A percentile compares a stretch with the other conserved stretches of the same genome.
Evolutionary conservation across 495 filamentous ascomycete genomes (phyloP).

Genomic region (Pyrenula aspistea): DNA sequence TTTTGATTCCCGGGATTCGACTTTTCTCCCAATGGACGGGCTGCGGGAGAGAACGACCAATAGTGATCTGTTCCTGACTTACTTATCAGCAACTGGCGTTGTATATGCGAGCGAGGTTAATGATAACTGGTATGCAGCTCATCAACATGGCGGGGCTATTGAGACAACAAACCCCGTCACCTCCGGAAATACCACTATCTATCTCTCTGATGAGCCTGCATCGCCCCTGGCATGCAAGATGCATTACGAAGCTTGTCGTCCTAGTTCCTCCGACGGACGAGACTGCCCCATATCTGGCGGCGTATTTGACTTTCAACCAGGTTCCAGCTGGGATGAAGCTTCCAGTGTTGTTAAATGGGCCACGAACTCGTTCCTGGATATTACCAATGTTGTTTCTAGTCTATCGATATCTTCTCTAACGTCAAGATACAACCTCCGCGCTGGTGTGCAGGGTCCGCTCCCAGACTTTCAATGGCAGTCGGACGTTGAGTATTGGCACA

Average conservation of each 20-base stretch:
- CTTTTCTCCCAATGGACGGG: not conserved
- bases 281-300: not conserved
- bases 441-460: not conserved
- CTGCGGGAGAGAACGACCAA: not conserved
- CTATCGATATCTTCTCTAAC: not conserved
- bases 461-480: conserved; percentile 6
- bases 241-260: conserved; percentile 3
- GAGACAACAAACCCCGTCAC: not conserved
- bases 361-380: not conserved
- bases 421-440: not conserved
- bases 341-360: not conserved
- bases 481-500: conserved; percentile 4
- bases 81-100: not conserved
- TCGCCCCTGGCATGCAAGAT: conserved; percentile 4
- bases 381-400: not conserved
- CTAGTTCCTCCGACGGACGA: not conserved
- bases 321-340: not conserved
- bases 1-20: not conserved
- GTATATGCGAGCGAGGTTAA: not conserved
- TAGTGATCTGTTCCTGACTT: conserved; percentile 3
- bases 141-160: not conserved
- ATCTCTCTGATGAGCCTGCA: conserved; percentile 1
- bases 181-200: not conserved
- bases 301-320: not conserved
- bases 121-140: conserved; percentile 6